phyloP scores from a whole-genome alignment of 2,329 filamentous ascomycete genomes.

The Pyricularia sp. region DNA sequence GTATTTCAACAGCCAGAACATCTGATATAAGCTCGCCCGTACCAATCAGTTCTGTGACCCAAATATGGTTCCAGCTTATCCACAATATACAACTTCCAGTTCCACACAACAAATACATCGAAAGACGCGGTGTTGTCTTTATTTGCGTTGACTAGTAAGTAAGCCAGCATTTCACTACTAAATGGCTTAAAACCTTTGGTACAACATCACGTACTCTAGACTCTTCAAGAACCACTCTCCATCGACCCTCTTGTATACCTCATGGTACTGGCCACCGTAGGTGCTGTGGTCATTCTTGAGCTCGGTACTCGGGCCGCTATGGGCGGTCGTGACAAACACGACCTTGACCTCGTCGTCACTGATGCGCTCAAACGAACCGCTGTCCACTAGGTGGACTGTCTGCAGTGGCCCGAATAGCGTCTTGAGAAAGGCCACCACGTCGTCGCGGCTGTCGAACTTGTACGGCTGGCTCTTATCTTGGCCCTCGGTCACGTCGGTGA shows the following conservation, averaged over 20 bases:
- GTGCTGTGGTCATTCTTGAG: constrained; percentile 2
- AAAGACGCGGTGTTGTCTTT: neutral
- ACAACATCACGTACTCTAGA: constrained; percentile 3
- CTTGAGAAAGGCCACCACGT: constrained; percentile 12
- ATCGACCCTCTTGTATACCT: constrained; percentile 7
- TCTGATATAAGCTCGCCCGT: no score
- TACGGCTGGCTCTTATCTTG: constrained; percentile 2
- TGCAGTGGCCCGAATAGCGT: constrained; percentile 13
- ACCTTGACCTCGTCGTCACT: constrained; percentile 15
- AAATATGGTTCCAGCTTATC: no score
- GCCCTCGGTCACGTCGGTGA: neutral
- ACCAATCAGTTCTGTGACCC: no score
- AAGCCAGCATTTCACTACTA: no score
- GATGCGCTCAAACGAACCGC: constrained; percentile 15
- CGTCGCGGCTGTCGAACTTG: constrained; percentile 7
- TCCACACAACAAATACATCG: neutral
- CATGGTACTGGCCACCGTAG: constrained; percentile 9
- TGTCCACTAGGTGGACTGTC: constrained; percentile 15
- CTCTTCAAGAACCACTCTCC: constrained; percentile 9
- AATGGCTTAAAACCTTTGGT: neutral
- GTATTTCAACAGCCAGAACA: no score
- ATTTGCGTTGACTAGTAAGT: neutral
- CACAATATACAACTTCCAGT: no score
- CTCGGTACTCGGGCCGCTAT: constrained; percentile 3
- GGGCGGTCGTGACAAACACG: constrained; percentile 11